Percentiles rank a stretch among this genome's conserved stretches.
Evolutionary conservation across 164 flowering plant genomes (phyloP).

Genomic region (Protea cynaroides): DNA sequence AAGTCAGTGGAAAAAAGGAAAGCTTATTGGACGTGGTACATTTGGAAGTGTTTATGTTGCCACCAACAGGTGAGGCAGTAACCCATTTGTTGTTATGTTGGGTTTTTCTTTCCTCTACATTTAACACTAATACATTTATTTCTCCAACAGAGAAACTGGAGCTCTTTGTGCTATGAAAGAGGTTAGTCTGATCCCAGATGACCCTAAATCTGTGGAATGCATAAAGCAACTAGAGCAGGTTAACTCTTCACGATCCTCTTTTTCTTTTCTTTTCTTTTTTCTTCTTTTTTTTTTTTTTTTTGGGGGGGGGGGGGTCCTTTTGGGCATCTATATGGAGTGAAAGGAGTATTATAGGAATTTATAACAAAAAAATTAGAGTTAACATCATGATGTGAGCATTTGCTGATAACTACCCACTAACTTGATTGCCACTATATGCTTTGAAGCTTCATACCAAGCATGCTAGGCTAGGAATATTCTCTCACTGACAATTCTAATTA

Average conservation of each 20-base stretch:
- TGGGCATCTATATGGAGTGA: not conserved
- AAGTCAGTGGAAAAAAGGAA: constrained; percentile 79
- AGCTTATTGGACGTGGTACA: constrained; percentile 94
- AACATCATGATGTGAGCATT: not conserved
- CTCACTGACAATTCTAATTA: too few species aligned
- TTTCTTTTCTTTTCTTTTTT: not conserved
- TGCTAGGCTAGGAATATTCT: too few species aligned
- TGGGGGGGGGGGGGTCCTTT: too few species aligned
- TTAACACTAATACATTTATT: not conserved
- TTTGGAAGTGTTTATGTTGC: constrained; percentile 93
- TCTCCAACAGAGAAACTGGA: constrained; percentile 64
- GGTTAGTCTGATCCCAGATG: constrained; percentile 76
- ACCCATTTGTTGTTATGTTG: not conserved
- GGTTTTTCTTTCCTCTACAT: constrained; percentile 3
- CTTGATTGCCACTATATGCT: too few species aligned
- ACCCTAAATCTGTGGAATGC: constrained; percentile 75
- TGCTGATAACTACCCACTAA: too few species aligned
- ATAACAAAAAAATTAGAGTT: not conserved
- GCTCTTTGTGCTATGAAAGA: constrained; percentile 99
- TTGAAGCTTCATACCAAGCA: too few species aligned
- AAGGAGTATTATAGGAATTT: not conserved
- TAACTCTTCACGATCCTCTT: not conserved
- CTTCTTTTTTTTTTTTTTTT: not conserved
- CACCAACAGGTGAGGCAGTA: constrained; percentile 50
- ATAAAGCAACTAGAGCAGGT: constrained; percentile 92